Conservation (phyloP, 257 asterid genomes). For the Fraxinus anomala region DNA sequence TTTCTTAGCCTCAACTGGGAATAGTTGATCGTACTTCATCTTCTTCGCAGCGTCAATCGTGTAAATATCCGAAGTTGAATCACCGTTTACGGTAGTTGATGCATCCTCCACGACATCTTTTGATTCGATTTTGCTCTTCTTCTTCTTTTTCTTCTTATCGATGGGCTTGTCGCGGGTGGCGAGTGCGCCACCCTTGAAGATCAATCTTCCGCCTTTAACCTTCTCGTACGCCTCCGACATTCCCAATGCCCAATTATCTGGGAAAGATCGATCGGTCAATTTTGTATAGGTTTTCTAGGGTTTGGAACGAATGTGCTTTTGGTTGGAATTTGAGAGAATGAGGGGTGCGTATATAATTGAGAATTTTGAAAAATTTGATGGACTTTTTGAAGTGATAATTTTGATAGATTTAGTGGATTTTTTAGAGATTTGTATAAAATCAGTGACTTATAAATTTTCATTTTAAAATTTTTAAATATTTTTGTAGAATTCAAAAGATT, state of each 20-base stretch:
- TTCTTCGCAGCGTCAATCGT: constrained; percentile 95
- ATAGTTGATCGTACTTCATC: constrained; percentile 91
- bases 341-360: no score
- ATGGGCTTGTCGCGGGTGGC: constrained; percentile 76
- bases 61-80: constrained; percentile 49
- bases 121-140: constrained; percentile 50
- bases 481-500: no score
- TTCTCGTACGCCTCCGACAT: constrained; percentile 89
- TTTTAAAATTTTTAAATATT: no score
- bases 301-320: background rate
- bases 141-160: constrained; percentile 73
- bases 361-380: no score
- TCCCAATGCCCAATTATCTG: background rate
- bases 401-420: no score
- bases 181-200: constrained; percentile 90
- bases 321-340: background rate
- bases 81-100: constrained; percentile 33
- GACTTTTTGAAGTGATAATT: no score
- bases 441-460: no score
- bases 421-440: no score
- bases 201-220: constrained; percentile 77
- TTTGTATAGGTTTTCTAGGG: background rate
- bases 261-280: background rate
- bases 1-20: constrained; percentile 82
- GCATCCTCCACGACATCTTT: constrained; percentile 47